Base-by-base conservation (phyloP, 2,329 filamentous ascomycete genomes). In the Pseudogymnoascus verrucosus region DNA sequence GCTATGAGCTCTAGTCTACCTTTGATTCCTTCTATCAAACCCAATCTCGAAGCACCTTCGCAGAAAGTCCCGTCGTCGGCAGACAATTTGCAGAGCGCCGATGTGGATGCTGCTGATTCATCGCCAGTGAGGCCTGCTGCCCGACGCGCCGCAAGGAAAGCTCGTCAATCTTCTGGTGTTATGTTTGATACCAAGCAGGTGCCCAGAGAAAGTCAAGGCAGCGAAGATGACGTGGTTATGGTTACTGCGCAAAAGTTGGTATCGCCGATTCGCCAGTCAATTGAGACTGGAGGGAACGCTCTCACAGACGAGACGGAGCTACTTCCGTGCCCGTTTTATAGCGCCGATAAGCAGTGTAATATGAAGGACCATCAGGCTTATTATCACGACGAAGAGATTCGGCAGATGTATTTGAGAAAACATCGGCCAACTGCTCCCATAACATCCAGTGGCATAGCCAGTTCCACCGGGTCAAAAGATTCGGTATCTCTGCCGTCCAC, bases 311-410 rank as follows among this genome's bases (percentile, higher is more conserved):
- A 5, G 12, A 34, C 51, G n/a, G 51, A 57, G 28, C 28, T 57
- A 28, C 59, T 61, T 42, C 59, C 59, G 40, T 61, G 59, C 5
- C 59, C 59, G 11, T 40, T 40, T 26, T 61, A 61, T 19, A 61
- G 59, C 36, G 59, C 59, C n/a, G 59, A 31, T 16, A 61, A 40
- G 39, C 36, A 26, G 11, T 61, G 59, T 40, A 40, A 61, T 40
- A 21, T 57, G 51, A 61, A 40, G 26, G 59, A 61, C 19, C 59
- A 61, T 19, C 34, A 61, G 10, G 59, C 21, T 16, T 61, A 40
- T 36, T 61, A 61, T 21, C 59, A 61, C 36, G 59, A 61, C 4
- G 59, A 61, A 26, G 59, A 61, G 12, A 61, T 61, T 39, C 34
- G 36, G 7, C 36, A 39, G 36, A 40, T 61, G 59, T 57, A 57